phyloP scores from a whole-genome alignment of 1,284 basidiomycete genomes.

The Cryptococcus floricola region DNA sequence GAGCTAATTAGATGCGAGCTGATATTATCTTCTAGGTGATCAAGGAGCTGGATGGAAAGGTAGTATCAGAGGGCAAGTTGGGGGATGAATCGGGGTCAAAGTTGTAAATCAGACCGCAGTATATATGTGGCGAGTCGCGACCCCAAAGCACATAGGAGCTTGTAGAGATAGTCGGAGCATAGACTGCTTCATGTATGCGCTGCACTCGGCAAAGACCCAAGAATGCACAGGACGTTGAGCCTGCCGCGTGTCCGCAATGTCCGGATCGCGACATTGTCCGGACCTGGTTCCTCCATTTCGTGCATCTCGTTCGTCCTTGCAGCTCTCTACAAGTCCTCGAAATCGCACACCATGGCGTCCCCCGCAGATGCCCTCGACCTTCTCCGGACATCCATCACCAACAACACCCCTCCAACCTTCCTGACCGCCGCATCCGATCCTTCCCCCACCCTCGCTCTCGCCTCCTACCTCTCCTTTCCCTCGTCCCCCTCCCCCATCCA shows the following conservation, averaged over 20 bases:
- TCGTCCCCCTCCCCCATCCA: conserved; percentile 40
- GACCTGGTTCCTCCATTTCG: too few species aligned
- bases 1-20: background rate
- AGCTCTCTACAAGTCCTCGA: too few species aligned
- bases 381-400: conserved; percentile 29
- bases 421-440: conserved; percentile 52
- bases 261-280: too few species aligned
- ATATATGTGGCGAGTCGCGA: too few species aligned
- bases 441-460: conserved; percentile 54
- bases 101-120: too few species aligned
- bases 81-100: conserved; percentile 15
- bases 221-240: too few species aligned
- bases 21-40: conserved; percentile 42
- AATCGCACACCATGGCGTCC: conserved; percentile 6
- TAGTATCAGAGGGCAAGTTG: conserved; percentile 51
- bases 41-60: conserved; percentile 51
- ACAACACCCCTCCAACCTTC: conserved; percentile 25
- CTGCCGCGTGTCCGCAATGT: too few species aligned
- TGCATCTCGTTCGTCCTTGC: too few species aligned
- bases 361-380: conserved; percentile 39
- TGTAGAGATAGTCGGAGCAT: too few species aligned
- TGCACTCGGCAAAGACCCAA: too few species aligned
- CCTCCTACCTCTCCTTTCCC: conserved; percentile 64
- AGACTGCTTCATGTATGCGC: too few species aligned
- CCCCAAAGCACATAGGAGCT: too few species aligned